A percentile compares a stretch with the other conserved stretches of the same genome.
Evolutionary conservation across 495 filamentous ascomycete species (phyloP).

Genomic region (Neurospora tetraspora): DNA sequence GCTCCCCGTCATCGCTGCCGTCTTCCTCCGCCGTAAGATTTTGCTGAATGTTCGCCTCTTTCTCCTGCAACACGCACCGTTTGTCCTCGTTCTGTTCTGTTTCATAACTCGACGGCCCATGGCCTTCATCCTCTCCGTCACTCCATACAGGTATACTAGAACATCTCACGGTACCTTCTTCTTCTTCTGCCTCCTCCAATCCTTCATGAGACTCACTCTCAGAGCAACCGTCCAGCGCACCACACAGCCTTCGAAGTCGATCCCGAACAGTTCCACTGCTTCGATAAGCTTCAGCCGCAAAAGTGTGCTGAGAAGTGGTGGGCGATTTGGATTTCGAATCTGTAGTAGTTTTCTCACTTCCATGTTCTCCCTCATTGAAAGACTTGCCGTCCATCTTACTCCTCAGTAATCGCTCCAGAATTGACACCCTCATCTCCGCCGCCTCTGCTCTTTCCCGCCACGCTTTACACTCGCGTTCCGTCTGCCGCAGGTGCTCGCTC

Average conservation of each 20-base stretch:
- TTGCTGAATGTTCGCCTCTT: background rate
- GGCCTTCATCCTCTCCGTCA: background rate
- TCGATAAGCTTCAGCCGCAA: background rate
- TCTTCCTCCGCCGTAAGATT: background rate
- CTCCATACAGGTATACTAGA: background rate
- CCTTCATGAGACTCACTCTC: background rate
- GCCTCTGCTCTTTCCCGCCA: conserved; percentile 43
- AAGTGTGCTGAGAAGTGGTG: background rate
- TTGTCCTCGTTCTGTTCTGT: background rate
- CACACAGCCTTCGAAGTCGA: background rate
- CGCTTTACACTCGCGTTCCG: conserved; percentile 31
- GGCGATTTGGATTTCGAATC: background rate
- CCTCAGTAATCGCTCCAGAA: conserved; percentile 23
- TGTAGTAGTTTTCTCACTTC: background rate
- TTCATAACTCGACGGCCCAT: background rate
- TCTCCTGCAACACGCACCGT: background rate
- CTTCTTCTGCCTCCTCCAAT: background rate
- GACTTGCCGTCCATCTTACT: conserved; percentile 10
- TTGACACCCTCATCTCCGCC: conserved; percentile 36
- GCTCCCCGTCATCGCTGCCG: background rate
- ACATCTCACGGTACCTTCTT: background rate
- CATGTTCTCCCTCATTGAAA: background rate
- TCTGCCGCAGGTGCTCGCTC: conserved; percentile 32
- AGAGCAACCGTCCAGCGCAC: background rate
- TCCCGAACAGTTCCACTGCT: background rate